Evolutionary conservation across 257 asterid genomes (phyloP).

Genomic region (Solanum pennellii): DNA sequence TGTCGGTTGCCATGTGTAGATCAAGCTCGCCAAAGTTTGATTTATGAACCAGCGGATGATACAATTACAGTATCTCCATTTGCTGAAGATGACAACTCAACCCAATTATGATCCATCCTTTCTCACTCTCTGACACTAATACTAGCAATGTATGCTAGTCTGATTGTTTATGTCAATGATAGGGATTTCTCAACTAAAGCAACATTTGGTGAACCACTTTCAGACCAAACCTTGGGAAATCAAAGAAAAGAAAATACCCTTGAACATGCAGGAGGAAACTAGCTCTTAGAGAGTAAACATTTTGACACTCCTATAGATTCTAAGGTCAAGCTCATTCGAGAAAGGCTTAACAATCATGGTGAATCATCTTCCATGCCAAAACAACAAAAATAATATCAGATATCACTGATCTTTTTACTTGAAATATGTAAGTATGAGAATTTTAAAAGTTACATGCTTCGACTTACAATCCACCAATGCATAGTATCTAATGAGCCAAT

Average conservation of each 20-base stretch:
- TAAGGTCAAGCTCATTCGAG: background rate
- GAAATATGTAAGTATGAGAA: background rate
- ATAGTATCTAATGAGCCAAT: background rate
- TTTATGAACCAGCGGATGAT: background rate
- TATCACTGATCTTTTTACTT: background rate
- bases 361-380: background rate
- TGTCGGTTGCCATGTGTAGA: background rate
- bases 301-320: background rate
- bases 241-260: background rate
- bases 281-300: background rate
- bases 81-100: background rate
- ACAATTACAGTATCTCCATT: background rate
- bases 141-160: background rate
- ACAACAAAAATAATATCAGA: background rate
- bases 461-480: background rate
- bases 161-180: background rate
- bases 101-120: background rate
- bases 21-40: background rate
- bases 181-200: background rate
- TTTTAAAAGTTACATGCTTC: background rate
- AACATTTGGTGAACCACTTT: background rate
- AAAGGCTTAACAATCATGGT: background rate
- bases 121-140: background rate
- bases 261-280: background rate
- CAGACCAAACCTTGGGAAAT: background rate